Conservation (phyloP, 2,329 filamentous ascomycete species). For the Exophiala dermatitidis region DNA sequence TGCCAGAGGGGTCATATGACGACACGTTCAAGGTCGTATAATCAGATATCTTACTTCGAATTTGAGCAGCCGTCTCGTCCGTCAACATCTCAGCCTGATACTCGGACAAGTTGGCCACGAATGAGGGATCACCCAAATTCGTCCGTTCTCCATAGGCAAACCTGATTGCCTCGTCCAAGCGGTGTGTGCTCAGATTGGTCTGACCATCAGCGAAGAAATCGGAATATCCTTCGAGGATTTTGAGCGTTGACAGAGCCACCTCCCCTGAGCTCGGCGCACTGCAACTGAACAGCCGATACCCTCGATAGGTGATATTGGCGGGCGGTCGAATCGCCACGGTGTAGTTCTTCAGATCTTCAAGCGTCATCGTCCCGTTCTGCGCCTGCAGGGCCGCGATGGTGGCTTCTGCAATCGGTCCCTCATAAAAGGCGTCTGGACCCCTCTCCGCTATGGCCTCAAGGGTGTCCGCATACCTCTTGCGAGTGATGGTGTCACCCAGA, state of each 20-base stretch:
- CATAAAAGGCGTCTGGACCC: constrained; percentile 69
- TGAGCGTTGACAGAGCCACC: constrained; percentile 68
- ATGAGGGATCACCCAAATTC: constrained; percentile 76
- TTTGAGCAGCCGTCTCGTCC: constrained; percentile 50
- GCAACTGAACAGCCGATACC: constrained; percentile 61
- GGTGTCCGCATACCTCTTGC: constrained; percentile 72
- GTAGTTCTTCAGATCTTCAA: constrained; percentile 71
- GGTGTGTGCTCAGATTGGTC: constrained; percentile 66
- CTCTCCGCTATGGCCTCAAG: constrained; percentile 67
- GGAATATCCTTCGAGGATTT: constrained; percentile 72
- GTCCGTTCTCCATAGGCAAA: constrained; percentile 77
- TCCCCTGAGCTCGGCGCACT: constrained; percentile 72
- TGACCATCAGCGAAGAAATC: constrained; percentile 51
- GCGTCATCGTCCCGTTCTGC: constrained; percentile 74
- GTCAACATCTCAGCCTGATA: constrained; percentile 65
- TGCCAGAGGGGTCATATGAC: constrained; percentile 62
- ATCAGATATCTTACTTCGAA: constrained; percentile 64
- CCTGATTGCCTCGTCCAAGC: constrained; percentile 78
- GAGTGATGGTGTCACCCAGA: constrained; percentile 69
- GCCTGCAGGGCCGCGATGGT: constrained; percentile 63
- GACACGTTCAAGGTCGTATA: constrained; percentile 61
- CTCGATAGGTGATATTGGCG: constrained; percentile 59
- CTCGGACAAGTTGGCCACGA: constrained; percentile 54
- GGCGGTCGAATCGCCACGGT: constrained; percentile 57
- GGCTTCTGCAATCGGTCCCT: constrained; percentile 62